A percentile compares a stretch with the other conserved stretches of the same genome.
These are phyloP conservation scores for Saccharomycopsis lassenensis DNA, from an alignment of 805 yeast species.

Conservation along the genomic window DNA sequence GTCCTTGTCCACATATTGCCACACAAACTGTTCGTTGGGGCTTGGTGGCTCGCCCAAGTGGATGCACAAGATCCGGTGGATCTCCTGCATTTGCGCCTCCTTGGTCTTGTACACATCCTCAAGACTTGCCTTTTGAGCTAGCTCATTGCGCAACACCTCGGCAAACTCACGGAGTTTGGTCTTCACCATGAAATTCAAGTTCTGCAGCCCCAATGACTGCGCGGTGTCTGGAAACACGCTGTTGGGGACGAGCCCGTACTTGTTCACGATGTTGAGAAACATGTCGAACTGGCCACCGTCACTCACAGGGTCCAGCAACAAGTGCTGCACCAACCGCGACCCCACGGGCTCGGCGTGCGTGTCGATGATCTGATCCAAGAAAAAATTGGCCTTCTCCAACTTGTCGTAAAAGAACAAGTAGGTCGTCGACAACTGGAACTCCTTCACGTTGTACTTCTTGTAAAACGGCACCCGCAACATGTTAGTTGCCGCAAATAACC, in stretches of 20 bases:
- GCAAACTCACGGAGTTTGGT: constrained; percentile 73
- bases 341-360: constrained; percentile 57
- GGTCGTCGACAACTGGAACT: constrained; percentile 66
- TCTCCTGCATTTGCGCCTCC: constrained; percentile 42
- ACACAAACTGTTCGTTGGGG: constrained; percentile 52
- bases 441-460: constrained; percentile 50
- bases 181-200: constrained; percentile 50
- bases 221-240: constrained; percentile 61
- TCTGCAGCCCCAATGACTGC: constrained; percentile 36
- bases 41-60: constrained; percentile 73
- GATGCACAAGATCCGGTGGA: constrained; percentile 55
- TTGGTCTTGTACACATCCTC: constrained; percentile 29
- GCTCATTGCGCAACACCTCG: constrained; percentile 43
- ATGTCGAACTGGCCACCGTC: constrained; percentile 89
- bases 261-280: constrained; percentile 64
- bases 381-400: constrained; percentile 73
- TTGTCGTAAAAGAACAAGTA: constrained; percentile 78
- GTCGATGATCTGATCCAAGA: constrained; percentile 63
- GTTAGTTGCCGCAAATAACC: constrained; percentile 82
- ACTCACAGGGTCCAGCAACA: constrained; percentile 52
- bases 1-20: constrained; percentile 72
- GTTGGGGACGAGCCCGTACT: constrained; percentile 75
- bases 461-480: constrained; percentile 54
- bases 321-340: constrained; percentile 57
- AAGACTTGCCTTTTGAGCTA: constrained; percentile 32